Evolutionary conservation across 2,329 filamentous ascomycete genomes (phyloP).

Genomic region (Ceratocystis lukuohia): DNA sequence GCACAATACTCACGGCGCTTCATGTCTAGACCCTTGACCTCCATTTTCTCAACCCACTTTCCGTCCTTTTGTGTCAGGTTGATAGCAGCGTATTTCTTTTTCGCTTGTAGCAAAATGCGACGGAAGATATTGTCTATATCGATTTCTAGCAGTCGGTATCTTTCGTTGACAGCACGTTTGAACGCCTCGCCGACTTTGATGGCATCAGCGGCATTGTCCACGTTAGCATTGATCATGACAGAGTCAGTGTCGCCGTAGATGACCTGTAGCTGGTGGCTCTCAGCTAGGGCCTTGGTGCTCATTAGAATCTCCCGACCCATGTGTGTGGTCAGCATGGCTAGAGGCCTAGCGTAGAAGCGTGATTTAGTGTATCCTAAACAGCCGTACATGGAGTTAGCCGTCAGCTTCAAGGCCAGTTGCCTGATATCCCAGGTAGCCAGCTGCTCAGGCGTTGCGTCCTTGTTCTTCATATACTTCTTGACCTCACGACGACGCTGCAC

Average conservation of each 20-base stretch:
- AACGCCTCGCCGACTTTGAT: conserved; percentile 88
- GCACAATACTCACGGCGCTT: conserved; percentile 92
- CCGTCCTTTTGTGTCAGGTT: conserved; percentile 82
- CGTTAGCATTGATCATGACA: conserved; percentile 99
- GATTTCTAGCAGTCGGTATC: conserved; percentile 85
- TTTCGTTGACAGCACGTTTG: conserved; percentile 87
- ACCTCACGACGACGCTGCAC: conserved; percentile 82
- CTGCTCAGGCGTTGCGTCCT: conserved; percentile 70
- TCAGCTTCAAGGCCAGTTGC: conserved; percentile 89
- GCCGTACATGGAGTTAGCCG: conserved; percentile 98
- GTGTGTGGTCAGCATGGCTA: conserved; percentile 90
- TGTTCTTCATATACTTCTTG: conserved; percentile 94
- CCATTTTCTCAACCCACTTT: conserved; percentile 85
- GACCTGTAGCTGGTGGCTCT: conserved; percentile 79
- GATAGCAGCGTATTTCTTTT: conserved; percentile 98
- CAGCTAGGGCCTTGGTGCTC: conserved; percentile 89
- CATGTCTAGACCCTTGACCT: conserved; percentile 98
- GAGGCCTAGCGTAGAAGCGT: conserved; percentile 87
- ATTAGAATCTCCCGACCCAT: conserved; percentile 95
- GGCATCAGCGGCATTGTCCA: conserved; percentile 81
- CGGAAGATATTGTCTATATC: conserved; percentile 97
- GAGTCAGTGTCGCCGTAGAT: conserved; percentile 99
- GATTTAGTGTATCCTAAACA: conserved; percentile 95
- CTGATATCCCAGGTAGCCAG: conserved; percentile 96
- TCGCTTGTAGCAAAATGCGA: conserved; percentile 82